Conservation (phyloP, 768 basidiomycete genomes). For the Rhodosporidiobolus sp. region DNA sequence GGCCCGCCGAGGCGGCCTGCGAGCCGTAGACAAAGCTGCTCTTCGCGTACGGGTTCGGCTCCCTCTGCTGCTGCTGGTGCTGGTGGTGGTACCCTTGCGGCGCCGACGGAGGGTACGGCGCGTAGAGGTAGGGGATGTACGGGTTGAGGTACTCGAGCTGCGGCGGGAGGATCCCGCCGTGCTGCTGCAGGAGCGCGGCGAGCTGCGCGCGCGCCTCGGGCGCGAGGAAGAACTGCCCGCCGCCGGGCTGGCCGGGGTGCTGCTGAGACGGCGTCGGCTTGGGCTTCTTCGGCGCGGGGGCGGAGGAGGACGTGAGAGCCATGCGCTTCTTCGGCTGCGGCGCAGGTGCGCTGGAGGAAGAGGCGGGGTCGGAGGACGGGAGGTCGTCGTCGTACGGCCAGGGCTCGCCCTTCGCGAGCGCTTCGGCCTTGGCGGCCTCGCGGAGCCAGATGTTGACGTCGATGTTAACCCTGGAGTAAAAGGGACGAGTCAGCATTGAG, state of each 20-base stretch:
- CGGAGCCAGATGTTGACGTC: constrained; percentile 81
- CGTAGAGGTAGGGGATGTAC: neutral
- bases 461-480: constrained; percentile 83
- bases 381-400: constrained; percentile 28
- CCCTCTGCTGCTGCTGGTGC: no score
- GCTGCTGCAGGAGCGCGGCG: constrained; percentile 13
- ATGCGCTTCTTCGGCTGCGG: constrained; percentile 40
- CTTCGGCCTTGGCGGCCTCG: constrained; percentile 61
- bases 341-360: neutral
- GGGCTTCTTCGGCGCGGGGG: constrained; percentile 6
- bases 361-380: neutral
- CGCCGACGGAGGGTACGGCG: neutral
- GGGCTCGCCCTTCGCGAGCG: constrained; percentile 46
- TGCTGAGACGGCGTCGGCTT: constrained; percentile 10
- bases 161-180: constrained; percentile 3
- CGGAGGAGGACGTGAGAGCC: no score
- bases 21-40: neutral
- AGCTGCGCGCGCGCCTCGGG: constrained; percentile 15
- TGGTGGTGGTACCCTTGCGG: neutral
- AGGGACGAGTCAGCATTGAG: neutral
- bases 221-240: constrained; percentile 1
- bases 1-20: neutral
- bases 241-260: no score
- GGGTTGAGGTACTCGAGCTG: constrained; percentile 14
- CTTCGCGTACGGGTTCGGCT: neutral